Base-by-base conservation (phyloP, 768 basidiomycete genomes). In the Mycena venus region DNA sequence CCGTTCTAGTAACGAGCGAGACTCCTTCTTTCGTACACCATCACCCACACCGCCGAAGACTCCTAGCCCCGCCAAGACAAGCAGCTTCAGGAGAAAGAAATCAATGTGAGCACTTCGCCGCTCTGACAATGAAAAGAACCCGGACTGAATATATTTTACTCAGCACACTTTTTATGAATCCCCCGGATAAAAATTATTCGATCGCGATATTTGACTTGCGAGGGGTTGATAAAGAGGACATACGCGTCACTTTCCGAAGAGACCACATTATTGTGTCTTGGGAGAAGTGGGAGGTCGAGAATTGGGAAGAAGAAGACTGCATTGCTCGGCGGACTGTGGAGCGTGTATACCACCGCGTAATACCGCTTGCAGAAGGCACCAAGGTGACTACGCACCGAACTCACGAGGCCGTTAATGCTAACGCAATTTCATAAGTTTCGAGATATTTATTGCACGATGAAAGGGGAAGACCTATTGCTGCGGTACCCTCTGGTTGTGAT, bases 181-280 rank as follows among this genome's bases (percentile, higher is more conserved):
- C n/a, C n/a, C 80, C 80, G 32, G 88, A 88, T 53, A 88, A 88
- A 63, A 85, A 83, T 65, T 85, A 88, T 86, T 82, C 87, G 44
- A 86, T 85, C 29, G 88, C 89, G 36, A 88, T 85, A 65, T 90
- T 90, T 78, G 86, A 89, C 74, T 80, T 90, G 77, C 83, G 85
- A 1, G 88, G 86, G 7, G 85, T 90, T 56, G 85, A 83, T 77
- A 90, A 88, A 75, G 84, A 89, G 32, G 87, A 90, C 55, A 88
- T 89, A 63, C 89, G 90, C 53, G 88, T 90, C 53, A 89, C 87
- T 59, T 90, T 84, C 75, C 85, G 88, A 25, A 81, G 82, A 64
- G 62, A 85, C 61, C 75, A 85, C 59, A 79, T 90, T 19, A 82
- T 88, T 59, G 85, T 90, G 32, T 87, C 84, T 19, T 90, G 89